Conservation (phyloP, 768 basidiomycete species). For the Brasilioporus rufonigricans region DNA sequence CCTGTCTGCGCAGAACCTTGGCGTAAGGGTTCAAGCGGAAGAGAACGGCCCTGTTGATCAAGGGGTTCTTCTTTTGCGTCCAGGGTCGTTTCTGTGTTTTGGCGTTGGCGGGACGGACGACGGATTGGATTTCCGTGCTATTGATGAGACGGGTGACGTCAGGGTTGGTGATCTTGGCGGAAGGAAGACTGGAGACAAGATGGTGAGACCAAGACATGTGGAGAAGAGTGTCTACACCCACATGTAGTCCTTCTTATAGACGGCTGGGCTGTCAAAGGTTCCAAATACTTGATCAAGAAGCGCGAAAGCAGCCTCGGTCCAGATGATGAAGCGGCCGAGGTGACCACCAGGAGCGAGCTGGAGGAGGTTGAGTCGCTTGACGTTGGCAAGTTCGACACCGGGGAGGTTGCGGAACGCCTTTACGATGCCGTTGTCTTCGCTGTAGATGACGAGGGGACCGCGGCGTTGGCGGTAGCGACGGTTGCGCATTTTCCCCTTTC, state of each 20-base stretch:
- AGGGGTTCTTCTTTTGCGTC: constrained; percentile 99
- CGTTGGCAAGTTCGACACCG: constrained; percentile 96
- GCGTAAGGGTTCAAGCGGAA: constrained; percentile 99
- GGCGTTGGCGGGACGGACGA: constrained; percentile 85
- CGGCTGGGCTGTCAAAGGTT: constrained; percentile 85
- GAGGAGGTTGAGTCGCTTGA: constrained; percentile 91
- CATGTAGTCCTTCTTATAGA: constrained; percentile 89
- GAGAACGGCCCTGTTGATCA: constrained; percentile 88
- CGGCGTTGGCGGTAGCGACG: constrained; percentile 96
- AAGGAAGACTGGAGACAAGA: constrained; percentile 63
- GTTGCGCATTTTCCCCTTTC: constrained; percentile 97
- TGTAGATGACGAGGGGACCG: constrained; percentile 96
- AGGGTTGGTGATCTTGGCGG: constrained; percentile 95
- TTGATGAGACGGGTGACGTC: constrained; percentile 98
- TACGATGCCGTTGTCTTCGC: constrained; percentile 95
- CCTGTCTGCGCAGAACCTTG: constrained; percentile 87
- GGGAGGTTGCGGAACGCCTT: constrained; percentile 99
- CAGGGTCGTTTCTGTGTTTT: constrained; percentile 90
- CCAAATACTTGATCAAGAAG: constrained; percentile 95
- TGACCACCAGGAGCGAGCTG: constrained; percentile 99
- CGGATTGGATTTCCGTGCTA: constrained; percentile 96
- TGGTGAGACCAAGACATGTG: neutral
- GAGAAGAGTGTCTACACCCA: constrained; percentile 36
- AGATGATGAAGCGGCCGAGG: constrained; percentile 98
- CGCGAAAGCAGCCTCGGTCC: constrained; percentile 93